Base-by-base conservation (phyloP, 192 early-diverging fungal genomes). In the Thoreauomyces humboldtii region DNA sequence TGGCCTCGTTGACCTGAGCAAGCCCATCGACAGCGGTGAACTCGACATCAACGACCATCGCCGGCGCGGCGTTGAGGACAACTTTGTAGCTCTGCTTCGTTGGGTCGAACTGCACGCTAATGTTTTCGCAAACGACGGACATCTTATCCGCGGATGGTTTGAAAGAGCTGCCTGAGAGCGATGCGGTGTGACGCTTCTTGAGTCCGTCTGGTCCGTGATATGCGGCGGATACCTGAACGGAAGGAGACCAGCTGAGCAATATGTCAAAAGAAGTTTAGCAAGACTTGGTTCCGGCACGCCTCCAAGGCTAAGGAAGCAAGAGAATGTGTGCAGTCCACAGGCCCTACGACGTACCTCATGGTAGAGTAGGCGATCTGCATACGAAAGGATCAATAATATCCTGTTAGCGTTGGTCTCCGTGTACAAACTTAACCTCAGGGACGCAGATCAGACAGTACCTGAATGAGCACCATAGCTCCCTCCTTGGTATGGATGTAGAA, bases 1-100 rank as follows among this genome's bases (percentile, higher is more conserved):
- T 89, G 46, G 88, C 91, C 46, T 90, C 88, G 21, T 90, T 88
- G 64, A 92, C 85, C 82, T 92, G 91, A 84, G 86, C 91, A 7
- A 87, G 85, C 31, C 73, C 82, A 64, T 87, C 82, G 17, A 76
- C 72, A 21, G 87, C 79, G 44, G 75, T 81, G 72, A 93, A 88
- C 31, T 81, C 81, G 47, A 94, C 78, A 34, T 83, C 81, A 1
- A 86, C 83, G 11, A 87, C 63, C 35, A 89, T 69, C 28, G 92
- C 88, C 14, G 61, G 34, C 11, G 74, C 64, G 14, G 61, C 60
- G 47, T 73, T 29, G 37, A 73, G 73, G 41, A 73, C 73, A 77
- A 88, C 81, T 36, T 75, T 77, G 50, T 72, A 71, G 24, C 65
- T 66, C 4, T 67, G 67, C 9, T 74, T 74, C 28, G 73, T 72